Evolutionary conservation across 202 grass and related monocot species (phyloP).

Genomic region (Saccharum hybrid): DNA sequence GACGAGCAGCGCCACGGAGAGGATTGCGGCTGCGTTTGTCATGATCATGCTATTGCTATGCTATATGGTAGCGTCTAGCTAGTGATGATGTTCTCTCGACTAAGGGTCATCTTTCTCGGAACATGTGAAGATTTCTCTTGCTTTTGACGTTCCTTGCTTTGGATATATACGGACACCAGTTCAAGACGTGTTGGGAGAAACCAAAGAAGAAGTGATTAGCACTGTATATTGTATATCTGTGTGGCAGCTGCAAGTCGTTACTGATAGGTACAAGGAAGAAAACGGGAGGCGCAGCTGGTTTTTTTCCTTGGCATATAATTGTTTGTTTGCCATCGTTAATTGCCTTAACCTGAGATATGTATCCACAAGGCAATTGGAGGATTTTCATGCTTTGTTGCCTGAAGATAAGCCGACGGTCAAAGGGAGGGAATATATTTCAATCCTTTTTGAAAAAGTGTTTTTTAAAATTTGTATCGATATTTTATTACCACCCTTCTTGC

Average conservation of each 20-base stretch:
- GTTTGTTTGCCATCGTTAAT: not conserved
- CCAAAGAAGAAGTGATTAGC: slow-evolving; percentile 4
- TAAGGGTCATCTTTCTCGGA: slow-evolving; percentile 4
- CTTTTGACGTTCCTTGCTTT: slow-evolving; percentile 11
- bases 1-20: slow-evolving; percentile 41
- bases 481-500: too few species aligned
- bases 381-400: not conserved
- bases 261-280: not conserved
- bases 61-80: not conserved
- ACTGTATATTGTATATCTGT: not conserved
- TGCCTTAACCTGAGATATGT: not conserved
- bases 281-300: not conserved
- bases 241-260: too few species aligned
- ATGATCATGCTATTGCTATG: not conserved
- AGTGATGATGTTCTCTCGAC: not conserved
- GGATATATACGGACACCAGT: not conserved
- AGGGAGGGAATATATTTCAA: not conserved
- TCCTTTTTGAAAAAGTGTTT: not conserved
- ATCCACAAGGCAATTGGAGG: not conserved
- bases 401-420: not conserved
- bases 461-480: too few species aligned
- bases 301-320: not conserved
- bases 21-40: not conserved
- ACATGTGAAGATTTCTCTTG: slow-evolving; percentile 10
- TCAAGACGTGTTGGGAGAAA: slow-evolving; percentile 23